These are phyloP conservation scores for Didymella keratinophila DNA, from an alignment of 2,329 filamentous ascomycete species.

Conservation along the genomic window DNA sequence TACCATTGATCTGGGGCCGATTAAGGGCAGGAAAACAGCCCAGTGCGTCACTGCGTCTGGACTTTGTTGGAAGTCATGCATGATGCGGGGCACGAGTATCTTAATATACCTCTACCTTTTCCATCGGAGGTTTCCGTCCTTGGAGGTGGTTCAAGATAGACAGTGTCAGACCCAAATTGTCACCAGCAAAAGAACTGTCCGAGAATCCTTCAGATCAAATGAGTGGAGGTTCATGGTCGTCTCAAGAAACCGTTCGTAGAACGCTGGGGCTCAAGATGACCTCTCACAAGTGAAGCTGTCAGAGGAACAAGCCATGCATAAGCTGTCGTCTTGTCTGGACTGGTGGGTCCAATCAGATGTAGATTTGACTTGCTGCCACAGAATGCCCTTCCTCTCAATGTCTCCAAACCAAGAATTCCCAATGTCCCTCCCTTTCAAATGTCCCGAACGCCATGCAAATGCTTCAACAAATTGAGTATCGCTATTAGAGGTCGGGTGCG, in stretches of 20 bases:
- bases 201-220: background rate
- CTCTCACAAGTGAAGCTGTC: background rate
- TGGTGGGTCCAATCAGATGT: background rate
- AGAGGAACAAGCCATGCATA: background rate
- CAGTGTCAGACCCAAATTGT: background rate
- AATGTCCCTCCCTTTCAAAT: slow-evolving; percentile 1
- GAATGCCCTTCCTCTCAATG: background rate
- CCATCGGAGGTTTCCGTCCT: background rate
- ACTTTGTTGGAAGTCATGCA: background rate
- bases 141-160: background rate
- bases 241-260: background rate
- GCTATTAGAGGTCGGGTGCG: background rate
- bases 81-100: too few relatives aligned
- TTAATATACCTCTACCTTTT: background rate
- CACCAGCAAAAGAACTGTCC: background rate
- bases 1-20: background rate
- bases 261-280: background rate
- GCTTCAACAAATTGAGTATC: slow-evolving; percentile 24
- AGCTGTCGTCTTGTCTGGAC: background rate
- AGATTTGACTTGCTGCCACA: background rate
- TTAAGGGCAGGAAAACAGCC: background rate
- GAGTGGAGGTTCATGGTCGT: background rate
- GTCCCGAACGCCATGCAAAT: slow-evolving; percentile 32
- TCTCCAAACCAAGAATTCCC: background rate
- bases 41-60: background rate